A percentile compares a stretch with the other conserved stretches of the same genome.
phyloP scores from a whole-genome alignment of 345 rosid genomes.

The Moricandia arvensis region DNA sequence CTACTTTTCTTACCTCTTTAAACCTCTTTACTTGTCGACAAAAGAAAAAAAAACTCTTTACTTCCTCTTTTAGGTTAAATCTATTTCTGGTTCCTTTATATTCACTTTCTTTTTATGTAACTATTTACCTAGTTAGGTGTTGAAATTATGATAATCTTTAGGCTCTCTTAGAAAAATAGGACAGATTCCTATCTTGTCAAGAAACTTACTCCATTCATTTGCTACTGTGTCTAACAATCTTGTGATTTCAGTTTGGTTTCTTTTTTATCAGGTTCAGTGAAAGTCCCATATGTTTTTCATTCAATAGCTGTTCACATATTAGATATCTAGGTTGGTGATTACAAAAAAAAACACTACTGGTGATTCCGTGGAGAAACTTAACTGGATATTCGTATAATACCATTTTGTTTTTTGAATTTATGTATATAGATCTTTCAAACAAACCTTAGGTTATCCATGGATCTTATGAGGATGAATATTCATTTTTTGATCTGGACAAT shows the following conservation, averaged over 20 bases:
- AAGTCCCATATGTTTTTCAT: background rate
- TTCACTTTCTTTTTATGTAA: conserved; percentile 10
- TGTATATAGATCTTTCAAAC: background rate
- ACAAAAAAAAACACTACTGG: background rate
- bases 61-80: conserved; percentile 33
- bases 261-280: background rate
- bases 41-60: conserved; percentile 20
- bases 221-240: conserved; percentile 22
- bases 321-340: background rate
- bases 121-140: conserved; percentile 16
- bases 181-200: conserved; percentile 20
- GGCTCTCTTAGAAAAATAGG: background rate
- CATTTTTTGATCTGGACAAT: background rate
- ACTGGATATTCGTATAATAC: background rate
- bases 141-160: background rate
- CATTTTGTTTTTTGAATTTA: background rate
- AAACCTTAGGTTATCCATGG: background rate
- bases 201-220: conserved; percentile 21
- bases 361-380: background rate
- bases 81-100: conserved; percentile 1
- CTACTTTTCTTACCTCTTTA: conserved; percentile 30
- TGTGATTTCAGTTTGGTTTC: conserved; percentile 16
- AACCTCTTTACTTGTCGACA: conserved; percentile 28
- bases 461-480: background rate
- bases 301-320: background rate